Percentiles rank a stretch among this genome's conserved stretches.
Evolutionary conservation across 2,329 filamentous ascomycete species (phyloP).

Genomic region (Decorospora gaudefroyi): DNA sequence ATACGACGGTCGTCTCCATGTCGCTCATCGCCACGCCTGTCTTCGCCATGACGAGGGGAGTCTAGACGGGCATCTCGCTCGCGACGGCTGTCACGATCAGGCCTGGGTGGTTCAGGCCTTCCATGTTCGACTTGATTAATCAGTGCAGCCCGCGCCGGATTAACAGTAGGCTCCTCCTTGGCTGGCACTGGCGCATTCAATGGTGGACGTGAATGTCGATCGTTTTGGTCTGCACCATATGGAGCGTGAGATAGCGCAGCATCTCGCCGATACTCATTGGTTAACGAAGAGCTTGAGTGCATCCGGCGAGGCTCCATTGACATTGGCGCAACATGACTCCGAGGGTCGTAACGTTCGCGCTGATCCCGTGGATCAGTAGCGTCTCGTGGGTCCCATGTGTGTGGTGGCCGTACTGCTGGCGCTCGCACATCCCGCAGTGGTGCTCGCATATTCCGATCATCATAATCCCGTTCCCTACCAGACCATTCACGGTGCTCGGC

Average conservation of each 20-base stretch:
- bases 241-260: slow-evolving; percentile 22
- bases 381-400: slow-evolving; percentile 37
- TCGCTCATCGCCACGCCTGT: slow-evolving; percentile 33
- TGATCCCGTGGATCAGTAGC: slow-evolving; percentile 35
- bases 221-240: slow-evolving; percentile 31
- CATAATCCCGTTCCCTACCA: slow-evolving; percentile 43
- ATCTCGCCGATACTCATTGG: slow-evolving; percentile 40
- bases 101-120: slow-evolving; percentile 33
- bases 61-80: slow-evolving; percentile 39
- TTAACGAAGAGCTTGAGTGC: slow-evolving; percentile 27
- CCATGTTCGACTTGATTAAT: slow-evolving; percentile 44
- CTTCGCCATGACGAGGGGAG: slow-evolving; percentile 35
- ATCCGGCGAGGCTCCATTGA: slow-evolving; percentile 28
- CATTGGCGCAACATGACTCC: slow-evolving; percentile 29
- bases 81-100: slow-evolving; percentile 38
- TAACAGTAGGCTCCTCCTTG: slow-evolving; percentile 40
- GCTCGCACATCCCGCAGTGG: slow-evolving; percentile 41
- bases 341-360: slow-evolving; percentile 40
- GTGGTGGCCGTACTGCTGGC: slow-evolving; percentile 28
- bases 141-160: slow-evolving; percentile 52
- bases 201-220: slow-evolving; percentile 26
- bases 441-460: slow-evolving; percentile 43
- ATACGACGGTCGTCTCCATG: slow-evolving; percentile 31
- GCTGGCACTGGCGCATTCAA: slow-evolving; percentile 17
- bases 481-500: slow-evolving; percentile 43